Percentiles rank a stretch among this genome's conserved stretches.
Evolutionary conservation across 2,329 filamentous ascomycete species (phyloP).

Genomic region (Penicillium sp.): DNA sequence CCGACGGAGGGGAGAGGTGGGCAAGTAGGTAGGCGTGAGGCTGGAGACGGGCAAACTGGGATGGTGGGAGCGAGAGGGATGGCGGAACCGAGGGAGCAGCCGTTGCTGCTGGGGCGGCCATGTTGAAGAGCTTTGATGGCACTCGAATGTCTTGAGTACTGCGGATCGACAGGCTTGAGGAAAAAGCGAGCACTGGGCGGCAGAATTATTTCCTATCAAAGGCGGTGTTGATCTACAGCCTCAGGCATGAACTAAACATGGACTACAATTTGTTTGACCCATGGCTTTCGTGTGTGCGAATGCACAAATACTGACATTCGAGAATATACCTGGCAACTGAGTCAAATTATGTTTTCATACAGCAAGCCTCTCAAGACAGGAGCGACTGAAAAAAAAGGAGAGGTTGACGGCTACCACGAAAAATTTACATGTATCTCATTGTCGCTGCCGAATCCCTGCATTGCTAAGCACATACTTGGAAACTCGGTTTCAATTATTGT

Average conservation of each 20-base stretch:
- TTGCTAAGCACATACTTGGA: no score
- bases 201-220: slow-evolving; percentile 35
- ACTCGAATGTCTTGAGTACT: slow-evolving; percentile 7
- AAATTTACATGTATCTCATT: no score
- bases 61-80: slow-evolving; percentile 67
- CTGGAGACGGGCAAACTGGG: slow-evolving; percentile 80
- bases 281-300: no score
- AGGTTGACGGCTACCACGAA: no score
- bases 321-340: no score
- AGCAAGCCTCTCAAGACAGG: no score
- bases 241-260: not conserved
- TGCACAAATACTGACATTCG: no score
- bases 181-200: slow-evolving; percentile 28
- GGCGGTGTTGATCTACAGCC: slow-evolving; percentile 25
- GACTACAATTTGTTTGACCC: no score
- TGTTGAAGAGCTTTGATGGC: slow-evolving; percentile 20
- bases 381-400: no score
- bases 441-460: no score
- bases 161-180: slow-evolving; percentile 17
- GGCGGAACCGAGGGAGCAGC: slow-evolving; percentile 37
- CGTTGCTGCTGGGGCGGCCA: slow-evolving; percentile 33
- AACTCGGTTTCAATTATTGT: no score
- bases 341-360: no score
- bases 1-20: slow-evolving; percentile 70
- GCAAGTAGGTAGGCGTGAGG: slow-evolving; percentile 89